A percentile compares a stretch with the other conserved stretches of the same genome.
phyloP scores from a whole-genome alignment of 148 eudicot species.

The Amaranthus cruentus region DNA sequence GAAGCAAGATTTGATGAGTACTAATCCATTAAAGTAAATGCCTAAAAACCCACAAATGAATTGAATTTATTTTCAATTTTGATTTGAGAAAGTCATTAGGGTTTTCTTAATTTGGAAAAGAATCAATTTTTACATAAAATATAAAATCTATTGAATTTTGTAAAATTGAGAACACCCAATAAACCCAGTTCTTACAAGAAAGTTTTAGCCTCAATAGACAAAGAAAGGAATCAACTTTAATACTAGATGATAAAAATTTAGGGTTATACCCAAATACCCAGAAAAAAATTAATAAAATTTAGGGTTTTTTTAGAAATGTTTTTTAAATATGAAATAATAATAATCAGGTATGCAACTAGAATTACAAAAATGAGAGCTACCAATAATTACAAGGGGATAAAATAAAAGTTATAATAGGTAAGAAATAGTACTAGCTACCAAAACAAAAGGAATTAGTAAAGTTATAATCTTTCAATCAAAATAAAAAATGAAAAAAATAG shows the following conservation, averaged over 20 bases:
- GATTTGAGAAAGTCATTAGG: conserved; percentile 23
- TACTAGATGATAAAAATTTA: conserved; percentile 17
- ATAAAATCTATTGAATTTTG: conserved; percentile 18
- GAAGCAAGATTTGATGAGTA: background rate
- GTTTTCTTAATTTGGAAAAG: conserved; percentile 24
- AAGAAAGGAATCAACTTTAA: conserved; percentile 18
- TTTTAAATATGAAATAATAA: conserved; percentile 13
- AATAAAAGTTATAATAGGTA: background rate
- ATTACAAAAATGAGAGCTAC: conserved; percentile 1
- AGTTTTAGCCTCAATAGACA: conserved; percentile 10
- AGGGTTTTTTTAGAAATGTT: conserved; percentile 27
- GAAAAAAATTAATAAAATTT: conserved; percentile 22
- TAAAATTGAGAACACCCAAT: conserved; percentile 22
- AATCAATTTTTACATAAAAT: conserved; percentile 32
- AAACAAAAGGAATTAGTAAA: conserved; percentile 15
- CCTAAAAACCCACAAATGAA: background rate
- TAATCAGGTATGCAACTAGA: background rate
- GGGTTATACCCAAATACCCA: conserved; percentile 24
- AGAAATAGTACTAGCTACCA: conserved; percentile 11
- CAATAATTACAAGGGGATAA: background rate
- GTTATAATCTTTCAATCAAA: conserved; percentile 19
- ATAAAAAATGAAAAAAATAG: background rate
- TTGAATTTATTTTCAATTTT: background rate
- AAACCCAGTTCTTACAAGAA: conserved; percentile 29
- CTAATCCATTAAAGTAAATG: background rate